Base-by-base conservation (phyloP, 2,329 filamentous ascomycete species). In the Venturia asperata region DNA sequence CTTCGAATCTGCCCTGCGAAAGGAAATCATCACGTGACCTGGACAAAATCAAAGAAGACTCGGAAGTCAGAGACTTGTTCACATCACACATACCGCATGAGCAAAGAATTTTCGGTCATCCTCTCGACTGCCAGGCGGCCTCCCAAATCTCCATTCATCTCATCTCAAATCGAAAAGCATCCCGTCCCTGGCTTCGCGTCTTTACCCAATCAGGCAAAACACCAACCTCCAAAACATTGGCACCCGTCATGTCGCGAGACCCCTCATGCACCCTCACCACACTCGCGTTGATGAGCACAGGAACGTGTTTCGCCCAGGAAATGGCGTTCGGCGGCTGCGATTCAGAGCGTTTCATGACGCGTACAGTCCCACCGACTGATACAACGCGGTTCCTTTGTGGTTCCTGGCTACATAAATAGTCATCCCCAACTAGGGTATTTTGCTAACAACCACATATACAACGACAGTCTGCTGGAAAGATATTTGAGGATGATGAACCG, bases 201-300 rank as follows among this genome's bases (percentile, higher is more conserved):
- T 37, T 27, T 34, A 34, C 52, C 52, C 27, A 56, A 56, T 56
- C 52, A 7, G 17, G 52, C 52, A 37, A 19, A n/a, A 21, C 5
- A 34, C 52, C 52, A 56, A 19, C 5, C 52, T 37, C 30, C 15
- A 37, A 56, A 56, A 56, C 52, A 56, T 56, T 56, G 52, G 52
- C 52, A 37, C 19, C 52, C 52, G 52, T 37, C 52, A 56, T 56
- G 27, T 27, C 52, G 52, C 52, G 13, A 34, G n/a, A 4, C 27
- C 34, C 15, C 7, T 37, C 52, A 56, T 56, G 27, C 52, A 56
- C n/a, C 4, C 52, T 37, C 27, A 34, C 27, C 27, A 56, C 13
- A 24, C 24, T 37, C 52, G 27, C 52, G 52, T 37, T 13, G 19
- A 37, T 17, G 9, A 27, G 15, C 19, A 30, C 5, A n/a, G 13